Base-by-base conservation (phyloP, 129 eudicot species). In the Scalesia atractyloides region DNA sequence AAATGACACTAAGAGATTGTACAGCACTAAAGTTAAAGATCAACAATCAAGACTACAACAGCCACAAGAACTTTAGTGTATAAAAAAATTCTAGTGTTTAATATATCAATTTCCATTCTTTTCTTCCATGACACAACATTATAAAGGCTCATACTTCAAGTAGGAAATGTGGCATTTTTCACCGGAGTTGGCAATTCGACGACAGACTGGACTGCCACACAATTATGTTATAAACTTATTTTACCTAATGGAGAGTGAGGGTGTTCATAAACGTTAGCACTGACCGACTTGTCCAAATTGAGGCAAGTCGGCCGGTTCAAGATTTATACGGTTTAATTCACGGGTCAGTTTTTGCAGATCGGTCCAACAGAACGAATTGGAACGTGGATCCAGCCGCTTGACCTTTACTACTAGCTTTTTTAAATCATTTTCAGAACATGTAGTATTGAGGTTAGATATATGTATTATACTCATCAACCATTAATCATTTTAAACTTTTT, bases 141-240 rank as follows among this genome's bases (percentile, higher is more conserved):
- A 49, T 37, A 37, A 69, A 15, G 16, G 61, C 11, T 24, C 22
- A 49, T 56, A 70, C 76, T 49, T 8, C 20, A 77, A 36, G 46
- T 64, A 49, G 2, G 41, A 69, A 4, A 36, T 48, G 41, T 20
- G 9, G 70, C 53, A 59, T 59, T n/a, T 48, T 62, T 63, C 14
- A 51, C 50, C 51, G 13, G 20, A 49, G 64, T 24, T 22, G 17
- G 64, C 37, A 11, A 58, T 24, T 58, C 17, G 24, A 58, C 37
- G 5, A 5, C n/a, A 50, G n/a, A 15, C n/a, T 50, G 56, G 16
- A 50, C 56, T n/a, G 56, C 56, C 19, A 50, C 19, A 50, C 4
- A 14, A 20, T n/a, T 26, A 39, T 10, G 44, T 7, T 3, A 46
- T 7, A 16, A 67, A 9, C 44, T 5, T 20, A 37, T 58, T 52